Evolutionary conservation across 1,139 yeast genomes (phyloP).

Genomic region (Spencermartinsiella ligniputridi): DNA sequence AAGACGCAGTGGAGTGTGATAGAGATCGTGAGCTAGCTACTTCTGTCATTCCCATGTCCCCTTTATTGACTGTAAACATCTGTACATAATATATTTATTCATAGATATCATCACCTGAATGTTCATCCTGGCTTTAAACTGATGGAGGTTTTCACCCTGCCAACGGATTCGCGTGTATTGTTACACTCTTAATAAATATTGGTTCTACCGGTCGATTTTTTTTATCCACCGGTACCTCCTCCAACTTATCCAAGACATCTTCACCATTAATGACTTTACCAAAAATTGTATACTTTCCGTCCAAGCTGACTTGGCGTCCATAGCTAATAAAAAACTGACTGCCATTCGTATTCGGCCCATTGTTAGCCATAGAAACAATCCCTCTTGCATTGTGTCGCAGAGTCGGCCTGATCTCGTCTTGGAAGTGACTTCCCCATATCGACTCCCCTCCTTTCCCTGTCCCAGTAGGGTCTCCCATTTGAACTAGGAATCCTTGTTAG

Average conservation of each 20-base stretch:
- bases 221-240: constrained; percentile 37
- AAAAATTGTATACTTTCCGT: constrained; percentile 55
- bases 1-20: too few relatives aligned
- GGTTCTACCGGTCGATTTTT: constrained; percentile 40
- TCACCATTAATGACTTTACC: constrained; percentile 46
- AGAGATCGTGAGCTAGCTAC: too few relatives aligned
- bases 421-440: constrained; percentile 47
- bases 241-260: constrained; percentile 38
- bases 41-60: too few relatives aligned
- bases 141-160: too few relatives aligned
- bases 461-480: constrained; percentile 49
- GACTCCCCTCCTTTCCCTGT: constrained; percentile 51
- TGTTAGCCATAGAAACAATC: constrained; percentile 43
- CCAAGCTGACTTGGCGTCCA: constrained; percentile 41
- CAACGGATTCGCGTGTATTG: constrained; percentile 40
- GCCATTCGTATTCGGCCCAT: constrained; percentile 43
- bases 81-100: constrained; percentile 4
- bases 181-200: constrained; percentile 36
- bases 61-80: neutral
- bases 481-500: constrained; percentile 39
- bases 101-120: neutral
- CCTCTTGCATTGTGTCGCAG: constrained; percentile 43
- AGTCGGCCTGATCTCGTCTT: constrained; percentile 44
- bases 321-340: constrained; percentile 43
- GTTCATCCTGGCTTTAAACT: too few relatives aligned